Percentiles rank a stretch among this genome's conserved stretches.
phyloP scores from a whole-genome alignment of 2,329 filamentous ascomycete genomes.

The Colletotrichum spinosum region DNA sequence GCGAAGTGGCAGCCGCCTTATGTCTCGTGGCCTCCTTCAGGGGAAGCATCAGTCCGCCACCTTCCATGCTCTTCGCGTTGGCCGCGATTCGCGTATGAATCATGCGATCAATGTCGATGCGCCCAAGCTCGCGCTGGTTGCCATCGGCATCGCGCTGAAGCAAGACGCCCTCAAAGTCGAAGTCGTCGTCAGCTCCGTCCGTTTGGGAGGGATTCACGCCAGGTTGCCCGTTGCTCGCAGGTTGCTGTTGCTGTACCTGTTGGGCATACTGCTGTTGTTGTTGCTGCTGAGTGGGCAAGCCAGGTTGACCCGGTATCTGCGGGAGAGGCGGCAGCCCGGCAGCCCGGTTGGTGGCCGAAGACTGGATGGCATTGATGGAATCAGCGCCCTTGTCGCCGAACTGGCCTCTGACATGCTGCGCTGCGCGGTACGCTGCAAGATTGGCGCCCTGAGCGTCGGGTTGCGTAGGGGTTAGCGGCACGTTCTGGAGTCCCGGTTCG shows the following conservation, averaged over 20 bases:
- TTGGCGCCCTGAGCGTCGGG: constrained; percentile 42
- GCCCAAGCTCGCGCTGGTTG: constrained; percentile 65
- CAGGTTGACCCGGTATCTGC: constrained; percentile 41
- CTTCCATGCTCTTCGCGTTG: constrained; percentile 77
- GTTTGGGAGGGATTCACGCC: constrained; percentile 61
- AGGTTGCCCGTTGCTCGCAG: constrained; percentile 39
- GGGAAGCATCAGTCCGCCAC: constrained; percentile 80
- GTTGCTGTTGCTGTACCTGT: constrained; percentile 45
- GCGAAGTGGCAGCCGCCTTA: constrained; percentile 41
- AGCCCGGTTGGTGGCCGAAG: constrained; percentile 46
- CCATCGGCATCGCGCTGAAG: constrained; percentile 67
- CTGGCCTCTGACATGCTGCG: constrained; percentile 66
- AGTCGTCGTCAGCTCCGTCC: constrained; percentile 76
- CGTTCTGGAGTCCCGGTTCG: constrained; percentile 54
- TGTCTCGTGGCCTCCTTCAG: constrained; percentile 66
- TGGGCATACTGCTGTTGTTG: too few species aligned
- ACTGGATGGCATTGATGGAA: constrained; percentile 73
- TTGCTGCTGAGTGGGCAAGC: constrained; percentile 39
- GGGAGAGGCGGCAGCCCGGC: constrained; percentile 47
- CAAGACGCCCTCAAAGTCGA: constrained; percentile 69
- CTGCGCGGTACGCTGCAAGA: constrained; percentile 66
- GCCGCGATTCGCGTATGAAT: constrained; percentile 76
- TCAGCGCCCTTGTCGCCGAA: constrained; percentile 74
- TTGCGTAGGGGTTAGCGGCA: constrained; percentile 37
- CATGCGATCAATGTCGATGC: constrained; percentile 74